Base-by-base conservation (phyloP, 371 early-diverging fungal species). In the Saksenaea vasiformis region DNA sequence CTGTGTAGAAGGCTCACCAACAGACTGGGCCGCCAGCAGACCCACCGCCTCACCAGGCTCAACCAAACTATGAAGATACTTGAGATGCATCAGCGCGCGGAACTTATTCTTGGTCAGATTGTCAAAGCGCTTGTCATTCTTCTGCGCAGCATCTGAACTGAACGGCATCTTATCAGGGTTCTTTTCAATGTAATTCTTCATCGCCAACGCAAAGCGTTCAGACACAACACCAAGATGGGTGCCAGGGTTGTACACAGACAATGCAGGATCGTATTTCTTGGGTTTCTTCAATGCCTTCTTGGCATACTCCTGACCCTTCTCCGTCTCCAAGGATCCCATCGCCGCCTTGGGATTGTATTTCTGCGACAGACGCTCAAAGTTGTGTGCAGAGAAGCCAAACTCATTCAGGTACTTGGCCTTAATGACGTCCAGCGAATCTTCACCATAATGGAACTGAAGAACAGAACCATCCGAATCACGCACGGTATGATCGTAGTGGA, bases 1-100 rank as follows among this genome's bases (percentile, higher is more conserved):
- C 78, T 99, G 99, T 9, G 99, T 99, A 36, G 97, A 97, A n/a
- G 99, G 99, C 81, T 99, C 99, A 66, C 99, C 99, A 47, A 99
- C 91, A 64, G 93, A 91, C 78, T 99, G 99, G 34, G 99, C 99
- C 34, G 99, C 99, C 58, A 99, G 80, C 39, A 99, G 82, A 61
- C 99, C 99, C 35, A 99, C 99, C 56, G 97, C 91, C 77, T 99
- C 98, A 68, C 99, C 99, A 22, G 99, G 96, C 58, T 99, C 98
- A 24, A 93, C 96, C 28, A 98, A 85, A 68, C 95, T 92, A 67
- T 92, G 86, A 74, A 95, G 83, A 77, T 98, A 99, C 72, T 96
- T 94, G 61, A 98, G 85, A 55, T 95, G 86, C 97, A 96, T 96
- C 62, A 99, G 78, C 27, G 87, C 84, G 64, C 86, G 86, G 90